Conservation (phyloP, 768 basidiomycete species). For the Boletus patriciae region DNA sequence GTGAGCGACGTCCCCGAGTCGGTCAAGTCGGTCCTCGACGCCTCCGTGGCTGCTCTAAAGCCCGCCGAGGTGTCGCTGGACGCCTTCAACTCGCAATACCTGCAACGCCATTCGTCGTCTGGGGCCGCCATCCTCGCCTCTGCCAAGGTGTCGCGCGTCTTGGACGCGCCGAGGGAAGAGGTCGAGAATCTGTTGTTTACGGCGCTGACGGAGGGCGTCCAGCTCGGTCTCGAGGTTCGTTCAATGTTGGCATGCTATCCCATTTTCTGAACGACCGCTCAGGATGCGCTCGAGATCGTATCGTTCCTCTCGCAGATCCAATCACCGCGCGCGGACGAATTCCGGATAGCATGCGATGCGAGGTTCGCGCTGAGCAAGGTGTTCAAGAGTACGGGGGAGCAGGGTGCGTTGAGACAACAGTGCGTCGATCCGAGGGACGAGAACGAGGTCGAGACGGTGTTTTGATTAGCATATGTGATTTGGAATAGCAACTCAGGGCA, state of each 20-base stretch:
- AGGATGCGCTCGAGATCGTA: conserved; percentile 55
- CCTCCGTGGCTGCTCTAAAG: conserved; percentile 50
- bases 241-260: neutral
- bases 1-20: conserved; percentile 46
- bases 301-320: conserved; percentile 49
- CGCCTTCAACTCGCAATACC: conserved; percentile 71
- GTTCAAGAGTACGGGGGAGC: conserved; percentile 60
- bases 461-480: conserved; percentile 16
- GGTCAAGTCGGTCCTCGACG: conserved; percentile 50
- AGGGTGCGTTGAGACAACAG: conserved; percentile 38
- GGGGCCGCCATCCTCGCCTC: conserved; percentile 58
- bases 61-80: conserved; percentile 60
- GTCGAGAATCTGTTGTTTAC: conserved; percentile 60
- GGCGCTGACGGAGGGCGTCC: conserved; percentile 42
- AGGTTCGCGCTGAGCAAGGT: conserved; percentile 63
- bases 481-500: conserved; percentile 28
- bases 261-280: neutral
- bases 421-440: conserved; percentile 24
- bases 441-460: conserved; percentile 22
- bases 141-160: conserved; percentile 52
- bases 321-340: conserved; percentile 60
- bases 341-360: conserved; percentile 50
- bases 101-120: conserved; percentile 58
- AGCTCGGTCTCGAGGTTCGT: conserved; percentile 50
- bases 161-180: conserved; percentile 54